Evolutionary conservation across 495 filamentous ascomycete genomes (phyloP), one percentile per base, ranked within the genome.

Genomic region (Platismatia glauca): DNA sequence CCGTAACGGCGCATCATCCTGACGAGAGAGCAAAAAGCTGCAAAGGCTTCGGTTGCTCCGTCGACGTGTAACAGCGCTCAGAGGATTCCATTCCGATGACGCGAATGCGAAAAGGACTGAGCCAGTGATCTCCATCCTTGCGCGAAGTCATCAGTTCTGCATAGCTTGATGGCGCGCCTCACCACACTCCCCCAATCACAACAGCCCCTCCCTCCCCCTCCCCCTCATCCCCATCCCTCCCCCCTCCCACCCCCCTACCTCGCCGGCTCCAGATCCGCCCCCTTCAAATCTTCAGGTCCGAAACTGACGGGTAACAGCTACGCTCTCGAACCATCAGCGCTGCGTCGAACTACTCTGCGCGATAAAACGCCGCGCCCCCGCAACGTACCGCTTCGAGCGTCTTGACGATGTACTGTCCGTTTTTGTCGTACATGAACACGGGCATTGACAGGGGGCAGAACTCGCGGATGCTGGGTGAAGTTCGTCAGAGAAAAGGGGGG

Each of bases 371-470:
- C 0, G 9, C n/a, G 20, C n/a, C n/a, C 38, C 37, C 22, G 38
- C 16, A 33, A 73, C 78, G 65, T 76, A 89, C 88, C 80, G 90
- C 81, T 57, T 82, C 84, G 64, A 97, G 78, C 46, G 81, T 90
- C 77, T 81, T 83, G n/a, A 91, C 81, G 12, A 80, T 78, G 64
- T 81, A 89, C 34, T 83, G 77, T 6, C 83, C 86, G 50, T 89
- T 78, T 59, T 80, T 85, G 70, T 91, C 90, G 72, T 90, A 92
- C 94, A 98, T 93, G 69, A 96, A 86, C n/a, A 97, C 81, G 0
- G 91, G 93, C 57, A 81, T 84, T 0, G 77, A 75, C 20, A 84
- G 69, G 9, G 80, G 73, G 59, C 84, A 86, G 68, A 95, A 95
- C 72, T 95, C 90, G 57, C 88, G 81, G 63, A 95, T 90, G 67